Evolutionary conservation across 2,329 filamentous ascomycete genomes (phyloP).

Genomic region (Sclerotiophoma versabilis): DNA sequence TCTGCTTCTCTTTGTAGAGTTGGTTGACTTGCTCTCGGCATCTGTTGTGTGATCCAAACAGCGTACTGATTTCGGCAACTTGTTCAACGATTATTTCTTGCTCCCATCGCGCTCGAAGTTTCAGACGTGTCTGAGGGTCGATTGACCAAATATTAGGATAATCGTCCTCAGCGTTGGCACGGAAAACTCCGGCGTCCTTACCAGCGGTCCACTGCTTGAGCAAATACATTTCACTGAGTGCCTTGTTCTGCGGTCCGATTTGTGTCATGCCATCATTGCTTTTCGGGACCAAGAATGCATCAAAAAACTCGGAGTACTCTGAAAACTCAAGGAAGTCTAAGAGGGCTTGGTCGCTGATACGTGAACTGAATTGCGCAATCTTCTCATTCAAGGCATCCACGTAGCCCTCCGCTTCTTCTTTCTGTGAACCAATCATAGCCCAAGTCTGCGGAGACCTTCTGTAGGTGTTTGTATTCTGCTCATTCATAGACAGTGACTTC

Average conservation of each 20-base stretch:
- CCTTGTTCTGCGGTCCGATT: conserved; percentile 57
- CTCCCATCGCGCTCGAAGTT: conserved; percentile 40
- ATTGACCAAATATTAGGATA: conserved; percentile 62
- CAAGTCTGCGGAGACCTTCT: conserved; percentile 47
- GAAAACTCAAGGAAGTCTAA: conserved; percentile 63
- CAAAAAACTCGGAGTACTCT: conserved; percentile 60
- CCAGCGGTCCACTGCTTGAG: conserved; percentile 62
- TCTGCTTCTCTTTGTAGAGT: conserved; percentile 35
- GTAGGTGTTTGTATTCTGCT: conserved; percentile 46
- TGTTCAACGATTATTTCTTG: conserved; percentile 57
- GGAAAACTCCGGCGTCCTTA: conserved; percentile 55
- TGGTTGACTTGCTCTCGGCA: conserved; percentile 50
- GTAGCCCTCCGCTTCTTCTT: conserved; percentile 46
- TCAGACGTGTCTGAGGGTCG: conserved; percentile 43
- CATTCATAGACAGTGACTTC: conserved; percentile 55
- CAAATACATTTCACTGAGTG: conserved; percentile 58
- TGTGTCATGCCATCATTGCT: conserved; percentile 54
- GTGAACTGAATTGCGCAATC: conserved; percentile 17
- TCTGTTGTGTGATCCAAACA: conserved; percentile 53
- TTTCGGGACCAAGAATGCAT: conserved; percentile 63
- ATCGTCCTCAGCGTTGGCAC: conserved; percentile 30
- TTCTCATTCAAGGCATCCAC: conserved; percentile 26
- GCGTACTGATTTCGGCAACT: conserved; percentile 50
- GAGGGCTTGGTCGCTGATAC: conserved; percentile 30
- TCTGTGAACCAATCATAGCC: conserved; percentile 53